Evolutionary conservation across 2,329 filamentous ascomycete genomes (phyloP), one percentile per base, ranked within the genome.

Genomic region (Lachnellula arida): DNA sequence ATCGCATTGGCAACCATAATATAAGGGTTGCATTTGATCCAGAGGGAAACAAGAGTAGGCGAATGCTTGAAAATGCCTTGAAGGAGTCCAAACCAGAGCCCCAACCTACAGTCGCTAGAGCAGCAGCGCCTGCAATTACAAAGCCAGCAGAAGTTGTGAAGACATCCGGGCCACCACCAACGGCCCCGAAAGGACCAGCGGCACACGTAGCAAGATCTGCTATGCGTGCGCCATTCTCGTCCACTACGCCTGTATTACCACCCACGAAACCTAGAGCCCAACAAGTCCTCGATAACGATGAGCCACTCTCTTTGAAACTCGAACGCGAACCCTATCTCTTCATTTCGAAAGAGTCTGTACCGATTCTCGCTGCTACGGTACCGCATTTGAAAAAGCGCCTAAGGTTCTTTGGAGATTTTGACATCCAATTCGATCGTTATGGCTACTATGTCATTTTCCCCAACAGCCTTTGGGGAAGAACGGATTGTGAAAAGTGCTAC

Each of bases 401-500:
- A 53, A 94, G 93, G 72, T 84, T 86, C 50, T 96, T 89, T 70
- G 79, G 83, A 57, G 90, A 92, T 73, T 85, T 89, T 61, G 86
- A 91, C 49, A 87, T 99, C 51, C 83, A 91, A 35, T 84, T 89
- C 57, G 94, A 99, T 70, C 84, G 84, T 56, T 87, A 85, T 0
- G 94, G 94, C 0, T 99, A 97, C 72, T 97, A 90, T 70, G 84
- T 97, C 51, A 78, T 91, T n/a, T 99, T 99, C 67, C 84, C 89
- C 50, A 87, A 93, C 65, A 89, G 85, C 1, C 81, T 82, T 53
- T 78, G 80, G 8, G 93, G 93, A 2, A 86, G 91, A 65, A 79
- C 86, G 54, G 91, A 97, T 72, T 87, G 91, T 0, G 86, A 89
- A 63, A 81, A 88, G 59, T 97, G 92, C 69, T 92, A 84, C 71